Percentiles rank a stretch among this genome's conserved stretches.
Evolutionary conservation across 2,329 filamentous ascomycete species (phyloP).

Genomic region (Ambrosiella beaveri): DNA sequence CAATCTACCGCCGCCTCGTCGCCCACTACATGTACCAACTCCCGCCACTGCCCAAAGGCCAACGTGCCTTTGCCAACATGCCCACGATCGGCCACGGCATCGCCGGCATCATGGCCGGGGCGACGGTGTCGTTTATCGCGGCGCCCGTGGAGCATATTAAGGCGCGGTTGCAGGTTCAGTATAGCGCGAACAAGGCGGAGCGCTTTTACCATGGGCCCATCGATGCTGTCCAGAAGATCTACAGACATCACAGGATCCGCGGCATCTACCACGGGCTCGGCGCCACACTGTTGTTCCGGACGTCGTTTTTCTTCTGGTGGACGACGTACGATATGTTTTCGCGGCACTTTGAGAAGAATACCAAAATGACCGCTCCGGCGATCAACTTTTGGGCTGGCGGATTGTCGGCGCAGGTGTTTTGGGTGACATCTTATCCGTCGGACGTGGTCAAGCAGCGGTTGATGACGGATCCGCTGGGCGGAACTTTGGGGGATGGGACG

Average conservation of each 20-base stretch:
- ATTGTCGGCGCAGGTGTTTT: slow-evolving; percentile 82
- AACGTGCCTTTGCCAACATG: slow-evolving; percentile 23
- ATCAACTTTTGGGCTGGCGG: slow-evolving; percentile 98
- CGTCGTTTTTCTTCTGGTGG: slow-evolving; percentile 98
- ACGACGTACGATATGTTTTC: slow-evolving; percentile 80
- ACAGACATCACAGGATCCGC: slow-evolving; percentile 50
- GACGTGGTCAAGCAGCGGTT: slow-evolving; percentile 93
- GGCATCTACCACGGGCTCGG: slow-evolving; percentile 75
- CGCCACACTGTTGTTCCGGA: slow-evolving; percentile 75
- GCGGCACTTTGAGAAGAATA: slow-evolving; percentile 46
- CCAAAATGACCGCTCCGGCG: slow-evolving; percentile 53
- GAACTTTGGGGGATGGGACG: slow-evolving; percentile 46
- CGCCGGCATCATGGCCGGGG: slow-evolving; percentile 72
- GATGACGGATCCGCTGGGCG: slow-evolving; percentile 85
- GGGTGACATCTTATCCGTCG: slow-evolving; percentile 78
- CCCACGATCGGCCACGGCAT: slow-evolving; percentile 70
- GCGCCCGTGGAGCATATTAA: slow-evolving; percentile 93
- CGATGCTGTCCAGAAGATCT: slow-evolving; percentile 61
- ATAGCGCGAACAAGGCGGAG: slow-evolving; percentile 59
- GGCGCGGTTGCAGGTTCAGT: slow-evolving; percentile 85
- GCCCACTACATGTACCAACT: slow-evolving; percentile 56
- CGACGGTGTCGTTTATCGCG: slow-evolving; percentile 82
- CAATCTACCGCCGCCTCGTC: slow-evolving; percentile 70
- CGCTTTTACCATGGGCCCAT: slow-evolving; percentile 73
- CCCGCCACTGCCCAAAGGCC: slow-evolving; percentile 11